Base-by-base conservation (phyloP, 2,329 filamentous ascomycete species). In the Emmonsiellopsis sp. region DNA sequence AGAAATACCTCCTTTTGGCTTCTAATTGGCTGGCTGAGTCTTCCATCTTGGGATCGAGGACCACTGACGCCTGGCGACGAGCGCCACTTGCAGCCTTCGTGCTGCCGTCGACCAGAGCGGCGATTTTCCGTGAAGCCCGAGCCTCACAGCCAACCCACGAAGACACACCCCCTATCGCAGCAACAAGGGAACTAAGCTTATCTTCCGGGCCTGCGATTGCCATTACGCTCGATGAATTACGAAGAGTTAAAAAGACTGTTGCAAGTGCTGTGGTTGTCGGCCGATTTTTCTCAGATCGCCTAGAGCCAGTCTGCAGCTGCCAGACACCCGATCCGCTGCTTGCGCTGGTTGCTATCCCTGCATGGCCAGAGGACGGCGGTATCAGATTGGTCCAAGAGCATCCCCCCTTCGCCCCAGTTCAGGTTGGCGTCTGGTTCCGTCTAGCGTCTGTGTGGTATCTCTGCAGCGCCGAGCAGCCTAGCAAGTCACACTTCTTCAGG, bases 391-490 rank as follows among this genome's bases (percentile, higher is more conserved):
- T 26, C 31, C 41, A 52, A 9, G 32, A 32, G 16, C 26, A 13
- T 20, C 50, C 50, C 49, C 11, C 49, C 26, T 35, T 41, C 9
- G 20, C n/a, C 15, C n/a, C 10, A 16, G 41, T 10, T 16, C n/a
- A 44, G 20, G 20, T 35, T 42, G 38, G 49, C 38, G n/a, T 43
- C n/a, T 51, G 37, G 49, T 43, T 35, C 31, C 15, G 37, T 26
- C 9, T 8, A 11, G 49, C 32, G 49, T 41, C 15, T 35, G 37
- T 44, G 52, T 53, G 50, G 53, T 46, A 55, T 54, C 57, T 54
- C 50, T 57, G 55, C 55, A 57, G 55, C 50, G 55, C 51, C 51
- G 43, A 52, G 48, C 40, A 43, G 37, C 43, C 37, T 52, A 34
- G 38, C 47, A 43, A 43, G 52, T 53, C 37, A 38, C 49, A 53